A percentile compares a stretch with the other conserved stretches of the same genome.
Conservation (phyloP, 2,329 filamentous ascomycete genomes). For the Camillea tinctor region DNA sequence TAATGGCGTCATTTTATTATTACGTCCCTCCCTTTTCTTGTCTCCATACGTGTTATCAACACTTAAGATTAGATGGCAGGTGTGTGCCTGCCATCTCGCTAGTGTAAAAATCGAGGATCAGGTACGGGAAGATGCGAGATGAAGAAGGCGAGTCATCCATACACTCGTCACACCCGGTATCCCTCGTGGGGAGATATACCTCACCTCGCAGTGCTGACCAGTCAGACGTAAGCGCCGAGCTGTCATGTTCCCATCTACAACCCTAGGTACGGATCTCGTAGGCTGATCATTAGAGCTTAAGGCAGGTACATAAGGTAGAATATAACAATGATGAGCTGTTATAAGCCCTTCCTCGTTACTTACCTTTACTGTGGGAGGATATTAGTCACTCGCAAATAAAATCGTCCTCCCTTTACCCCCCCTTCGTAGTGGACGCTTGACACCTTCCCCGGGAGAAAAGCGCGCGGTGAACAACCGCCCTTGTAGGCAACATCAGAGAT, state of each 20-base stretch:
- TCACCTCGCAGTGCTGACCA: neutral
- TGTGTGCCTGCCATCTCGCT: neutral
- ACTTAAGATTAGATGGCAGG: neutral
- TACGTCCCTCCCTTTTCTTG: no score
- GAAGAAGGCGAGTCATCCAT: neutral
- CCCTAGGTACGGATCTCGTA: neutral
- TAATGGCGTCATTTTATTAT: neutral
- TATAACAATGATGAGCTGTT: neutral
- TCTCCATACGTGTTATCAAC: no score
- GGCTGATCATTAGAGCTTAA: neutral
- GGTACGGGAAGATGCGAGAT: constrained; percentile 13
- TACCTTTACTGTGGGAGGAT: neutral
- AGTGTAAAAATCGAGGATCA: neutral
- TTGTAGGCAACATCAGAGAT: constrained; percentile 2
- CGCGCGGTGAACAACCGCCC: constrained; percentile 15
- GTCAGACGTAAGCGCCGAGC: constrained; percentile 15
- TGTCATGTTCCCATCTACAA: neutral
- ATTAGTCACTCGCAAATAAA: constrained; percentile 2
- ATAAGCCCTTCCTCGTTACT: neutral
- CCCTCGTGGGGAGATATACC: no score
- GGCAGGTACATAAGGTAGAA: neutral
- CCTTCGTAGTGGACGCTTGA: constrained; percentile 1
- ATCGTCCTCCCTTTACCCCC: constrained; percentile 2
- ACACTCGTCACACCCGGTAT: neutral
- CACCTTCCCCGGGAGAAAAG: constrained; percentile 4